Percentiles rank a stretch among this genome's conserved stretches.
Conservation (phyloP, 2,329 filamentous ascomycete genomes). For the Sporothrix inflata region DNA sequence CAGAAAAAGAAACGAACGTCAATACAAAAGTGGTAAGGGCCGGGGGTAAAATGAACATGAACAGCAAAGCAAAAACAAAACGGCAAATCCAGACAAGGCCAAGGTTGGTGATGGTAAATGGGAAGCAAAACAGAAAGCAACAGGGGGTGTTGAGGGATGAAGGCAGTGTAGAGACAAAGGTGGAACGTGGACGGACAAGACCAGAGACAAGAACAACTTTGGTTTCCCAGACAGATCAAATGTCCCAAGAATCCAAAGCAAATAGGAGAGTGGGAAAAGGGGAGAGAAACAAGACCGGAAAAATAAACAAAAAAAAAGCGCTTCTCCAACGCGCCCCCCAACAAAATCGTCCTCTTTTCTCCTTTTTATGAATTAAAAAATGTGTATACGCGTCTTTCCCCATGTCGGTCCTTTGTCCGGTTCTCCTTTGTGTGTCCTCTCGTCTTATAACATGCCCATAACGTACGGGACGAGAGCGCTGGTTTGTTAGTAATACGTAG, state of each 20-base stretch:
- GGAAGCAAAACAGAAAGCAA: neutral
- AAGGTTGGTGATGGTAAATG: neutral
- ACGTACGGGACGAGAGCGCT: constrained; percentile 39
- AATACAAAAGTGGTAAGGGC: neutral
- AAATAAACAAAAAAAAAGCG: neutral
- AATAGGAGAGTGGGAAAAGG: neutral
- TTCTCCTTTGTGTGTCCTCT: neutral
- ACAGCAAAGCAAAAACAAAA: neutral
- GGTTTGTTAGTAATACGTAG: constrained; percentile 9
- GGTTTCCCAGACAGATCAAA: neutral
- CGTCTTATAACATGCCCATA: constrained; percentile 36
- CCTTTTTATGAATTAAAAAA: constrained; percentile 14
- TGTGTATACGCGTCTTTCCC: constrained; percentile 11
- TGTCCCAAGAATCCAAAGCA: neutral
- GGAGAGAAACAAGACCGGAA: neutral
- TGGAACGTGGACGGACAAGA: neutral
- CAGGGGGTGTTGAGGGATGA: neutral
- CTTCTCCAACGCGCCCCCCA: constrained; percentile 14
- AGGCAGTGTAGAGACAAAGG: neutral
- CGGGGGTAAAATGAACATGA: neutral
- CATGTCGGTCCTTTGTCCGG: neutral
- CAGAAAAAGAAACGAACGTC: neutral
- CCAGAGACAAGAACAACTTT: neutral
- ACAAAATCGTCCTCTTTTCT: neutral
- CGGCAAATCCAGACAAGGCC: neutral